Evolutionary conservation across 108 stramenopile species (phyloP).

Genomic region (Cyclostephanos tholiformis): DNA sequence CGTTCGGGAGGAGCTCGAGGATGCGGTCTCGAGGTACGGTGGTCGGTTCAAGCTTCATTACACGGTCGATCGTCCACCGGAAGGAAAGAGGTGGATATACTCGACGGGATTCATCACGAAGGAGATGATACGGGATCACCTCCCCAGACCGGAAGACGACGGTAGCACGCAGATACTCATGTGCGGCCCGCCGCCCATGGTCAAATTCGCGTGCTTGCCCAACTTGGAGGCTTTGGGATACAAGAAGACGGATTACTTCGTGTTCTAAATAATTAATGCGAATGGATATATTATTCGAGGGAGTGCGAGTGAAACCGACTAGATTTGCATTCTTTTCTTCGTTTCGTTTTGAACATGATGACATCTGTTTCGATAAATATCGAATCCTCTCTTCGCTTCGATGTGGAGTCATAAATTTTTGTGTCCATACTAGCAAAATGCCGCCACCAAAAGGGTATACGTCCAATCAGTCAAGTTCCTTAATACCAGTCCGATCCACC

Average conservation of each 20-base stretch:
- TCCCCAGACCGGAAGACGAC: constrained; percentile 52
- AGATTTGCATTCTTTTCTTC: background rate
- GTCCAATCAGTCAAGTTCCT: too few relatives aligned
- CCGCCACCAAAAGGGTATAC: too few relatives aligned
- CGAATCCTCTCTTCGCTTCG: too few relatives aligned
- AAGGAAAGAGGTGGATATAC: constrained; percentile 69
- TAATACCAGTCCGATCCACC: constrained; percentile 51
- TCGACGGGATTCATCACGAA: constrained; percentile 91
- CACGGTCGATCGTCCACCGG: constrained; percentile 85
- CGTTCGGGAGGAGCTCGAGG: constrained; percentile 88
- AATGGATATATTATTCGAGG: too few relatives aligned
- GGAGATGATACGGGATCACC: constrained; percentile 87
- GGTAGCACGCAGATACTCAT: constrained; percentile 86
- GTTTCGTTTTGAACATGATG: background rate
- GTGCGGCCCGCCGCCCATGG: constrained; percentile 99
- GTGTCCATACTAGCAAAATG: too few relatives aligned
- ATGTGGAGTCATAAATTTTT: too few relatives aligned
- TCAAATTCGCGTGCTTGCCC: constrained; percentile 96
- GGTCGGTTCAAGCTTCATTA: constrained; percentile 88
- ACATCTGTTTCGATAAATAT: background rate
- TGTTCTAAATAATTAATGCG: constrained; percentile 69
- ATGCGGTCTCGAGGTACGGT: constrained; percentile 62
- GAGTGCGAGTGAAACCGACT: background rate
- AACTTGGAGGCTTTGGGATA: constrained; percentile 91
- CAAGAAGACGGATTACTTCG: constrained; percentile 75